Conservation (phyloP, 805 yeast genomes). For the Pichia cabralensis region DNA sequence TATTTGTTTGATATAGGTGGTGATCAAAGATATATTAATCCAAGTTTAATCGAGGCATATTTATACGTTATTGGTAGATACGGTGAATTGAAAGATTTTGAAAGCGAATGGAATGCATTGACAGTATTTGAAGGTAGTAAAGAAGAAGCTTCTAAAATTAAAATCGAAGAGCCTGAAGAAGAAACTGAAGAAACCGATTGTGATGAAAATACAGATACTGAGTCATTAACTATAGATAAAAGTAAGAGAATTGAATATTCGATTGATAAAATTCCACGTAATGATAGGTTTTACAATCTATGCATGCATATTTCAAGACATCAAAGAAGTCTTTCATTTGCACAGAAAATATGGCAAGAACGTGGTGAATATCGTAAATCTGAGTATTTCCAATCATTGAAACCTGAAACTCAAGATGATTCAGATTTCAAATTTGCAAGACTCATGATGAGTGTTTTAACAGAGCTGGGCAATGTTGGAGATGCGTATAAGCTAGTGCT, state of each 20-base stretch:
- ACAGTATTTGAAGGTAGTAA: slow-evolving; percentile 27
- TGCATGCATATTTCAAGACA: slow-evolving; percentile 59
- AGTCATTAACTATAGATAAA: not conserved
- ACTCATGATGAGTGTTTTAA: slow-evolving; percentile 53
- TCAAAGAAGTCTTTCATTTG: slow-evolving; percentile 45
- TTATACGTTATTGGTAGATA: slow-evolving; percentile 36
- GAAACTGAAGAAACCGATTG: slow-evolving; percentile 6
- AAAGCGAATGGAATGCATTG: slow-evolving; percentile 25
- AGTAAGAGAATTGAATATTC: not conserved
- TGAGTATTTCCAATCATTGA: slow-evolving; percentile 32
- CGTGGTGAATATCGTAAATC: slow-evolving; percentile 67
- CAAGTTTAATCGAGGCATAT: slow-evolving; percentile 38
- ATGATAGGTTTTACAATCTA: slow-evolving; percentile 44
- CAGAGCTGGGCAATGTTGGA: slow-evolving; percentile 41
- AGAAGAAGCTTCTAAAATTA: slow-evolving; percentile 17
- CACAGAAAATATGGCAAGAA: slow-evolving; percentile 63
- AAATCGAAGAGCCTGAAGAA: slow-evolving; percentile 14
- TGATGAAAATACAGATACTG: slow-evolving; percentile 12
- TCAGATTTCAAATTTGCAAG: slow-evolving; percentile 64
- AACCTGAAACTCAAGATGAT: slow-evolving; percentile 28
- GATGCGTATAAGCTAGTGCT: slow-evolving; percentile 65
- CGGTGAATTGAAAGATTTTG: slow-evolving; percentile 28
- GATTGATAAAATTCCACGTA: slow-evolving; percentile 25
- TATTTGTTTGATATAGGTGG: slow-evolving; percentile 25
- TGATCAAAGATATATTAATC: slow-evolving; percentile 25